Evolutionary conservation across 73 alveolate species (phyloP).

Genomic region (Effrenium voratum): DNA sequence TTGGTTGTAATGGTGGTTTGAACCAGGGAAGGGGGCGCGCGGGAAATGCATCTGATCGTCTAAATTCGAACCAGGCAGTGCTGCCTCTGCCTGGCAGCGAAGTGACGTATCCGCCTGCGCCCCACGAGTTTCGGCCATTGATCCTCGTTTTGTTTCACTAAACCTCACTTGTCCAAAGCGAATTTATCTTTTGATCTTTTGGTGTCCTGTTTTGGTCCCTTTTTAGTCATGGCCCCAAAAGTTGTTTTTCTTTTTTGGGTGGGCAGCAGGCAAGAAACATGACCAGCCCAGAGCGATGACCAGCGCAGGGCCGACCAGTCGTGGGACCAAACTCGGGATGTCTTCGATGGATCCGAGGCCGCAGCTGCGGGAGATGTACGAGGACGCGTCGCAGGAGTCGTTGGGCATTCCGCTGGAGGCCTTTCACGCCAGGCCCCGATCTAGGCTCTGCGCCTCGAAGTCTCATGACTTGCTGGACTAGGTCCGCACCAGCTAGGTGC

Average conservation of each 20-base stretch:
- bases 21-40: neutral
- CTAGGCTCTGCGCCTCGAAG: neutral
- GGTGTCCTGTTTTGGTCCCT: neutral
- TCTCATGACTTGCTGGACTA: neutral
- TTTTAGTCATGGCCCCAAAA: neutral
- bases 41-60: neutral
- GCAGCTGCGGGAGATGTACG: neutral
- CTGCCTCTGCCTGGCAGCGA: slow-evolving; percentile 57
- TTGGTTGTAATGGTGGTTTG: neutral
- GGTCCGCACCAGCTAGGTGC: neutral
- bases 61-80: neutral
- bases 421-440: neutral
- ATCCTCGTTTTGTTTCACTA: neutral
- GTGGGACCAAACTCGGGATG: neutral
- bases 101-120: neutral
- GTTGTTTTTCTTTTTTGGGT: neutral
- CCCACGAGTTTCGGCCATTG: neutral
- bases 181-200: no score
- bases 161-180: neutral
- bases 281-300: neutral
- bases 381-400: slow-evolving; percentile 13
- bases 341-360: neutral
- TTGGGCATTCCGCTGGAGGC: slow-evolving; percentile 30
- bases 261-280: neutral
- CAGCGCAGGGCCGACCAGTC: no score